These are phyloP conservation scores for Candolleomyces aberdarensis DNA, from an alignment of 768 basidiomycete species.

Conservation along the genomic window DNA sequence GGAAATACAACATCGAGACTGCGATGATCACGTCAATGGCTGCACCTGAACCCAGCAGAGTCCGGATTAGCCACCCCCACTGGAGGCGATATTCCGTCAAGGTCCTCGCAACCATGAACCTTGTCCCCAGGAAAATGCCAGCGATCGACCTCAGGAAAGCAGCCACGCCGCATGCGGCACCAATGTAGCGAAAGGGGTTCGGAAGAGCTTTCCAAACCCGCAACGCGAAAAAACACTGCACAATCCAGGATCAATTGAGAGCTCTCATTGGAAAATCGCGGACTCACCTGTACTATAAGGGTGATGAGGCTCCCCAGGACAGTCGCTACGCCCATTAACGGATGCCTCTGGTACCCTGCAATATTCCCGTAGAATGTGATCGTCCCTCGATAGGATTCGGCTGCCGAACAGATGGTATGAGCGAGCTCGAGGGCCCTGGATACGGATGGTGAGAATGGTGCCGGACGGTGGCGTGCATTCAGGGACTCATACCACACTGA, in stretches of 20 bases:
- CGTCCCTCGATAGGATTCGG: constrained; percentile 9
- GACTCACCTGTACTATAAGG: constrained; percentile 10
- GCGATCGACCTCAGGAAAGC: constrained; percentile 25
- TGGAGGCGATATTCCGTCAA: constrained; percentile 18
- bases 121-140: constrained; percentile 22
- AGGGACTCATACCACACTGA: background rate
- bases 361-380: background rate
- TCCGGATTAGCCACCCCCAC: constrained; percentile 29
- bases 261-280: no score
- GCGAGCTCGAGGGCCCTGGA: constrained; percentile 11
- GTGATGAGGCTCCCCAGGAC: constrained; percentile 11
- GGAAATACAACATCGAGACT: constrained; percentile 27
- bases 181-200: constrained; percentile 22
- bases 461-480: background rate
- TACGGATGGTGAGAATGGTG: background rate
- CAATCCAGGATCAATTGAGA: no score
- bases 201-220: constrained; percentile 28
- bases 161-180: constrained; percentile 22
- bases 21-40: constrained; percentile 29
- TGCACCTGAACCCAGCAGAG: constrained; percentile 24
- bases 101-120: constrained; percentile 18
- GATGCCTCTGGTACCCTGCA: background rate
- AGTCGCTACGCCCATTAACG: constrained; percentile 7
- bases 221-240: constrained; percentile 29
- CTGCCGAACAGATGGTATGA: constrained; percentile 10